Percentiles rank a stretch among this genome's conserved stretches.
Evolutionary conservation across 164 flowering plant species (phyloP).

Genomic region (Vitis cinerea): DNA sequence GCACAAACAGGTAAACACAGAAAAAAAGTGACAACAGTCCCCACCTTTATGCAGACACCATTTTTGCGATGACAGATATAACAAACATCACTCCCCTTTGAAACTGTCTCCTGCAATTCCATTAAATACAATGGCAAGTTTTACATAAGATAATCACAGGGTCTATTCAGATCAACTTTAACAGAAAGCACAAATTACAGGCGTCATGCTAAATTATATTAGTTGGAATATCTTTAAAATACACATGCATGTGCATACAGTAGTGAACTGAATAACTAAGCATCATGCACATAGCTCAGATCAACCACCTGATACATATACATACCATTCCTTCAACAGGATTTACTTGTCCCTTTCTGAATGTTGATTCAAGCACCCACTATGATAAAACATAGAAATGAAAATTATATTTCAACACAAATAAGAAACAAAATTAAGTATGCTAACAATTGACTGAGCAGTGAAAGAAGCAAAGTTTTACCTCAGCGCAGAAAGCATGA

Average conservation of each 20-base stretch:
- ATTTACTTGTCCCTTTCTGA: conserved; percentile 81
- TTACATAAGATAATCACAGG: neutral
- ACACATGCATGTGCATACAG: neutral
- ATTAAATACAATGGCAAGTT: neutral
- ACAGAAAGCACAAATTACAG: neutral
- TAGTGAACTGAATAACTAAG: neutral
- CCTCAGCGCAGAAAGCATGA: conserved; percentile 99
- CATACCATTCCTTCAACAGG: conserved; percentile 87
- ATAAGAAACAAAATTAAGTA: neutral
- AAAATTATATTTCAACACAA: neutral
- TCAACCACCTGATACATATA: conserved; percentile 8
- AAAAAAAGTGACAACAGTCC: neutral
- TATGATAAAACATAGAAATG: conserved; percentile 25
- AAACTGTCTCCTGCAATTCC: conserved; percentile 53
- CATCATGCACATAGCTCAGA: neutral
- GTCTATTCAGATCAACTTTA: neutral
- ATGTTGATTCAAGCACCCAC: conserved; percentile 88
- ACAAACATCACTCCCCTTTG: conserved; percentile 57
- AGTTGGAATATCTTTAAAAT: neutral
- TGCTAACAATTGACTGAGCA: neutral
- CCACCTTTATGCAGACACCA: conserved; percentile 89
- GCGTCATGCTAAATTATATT: neutral
- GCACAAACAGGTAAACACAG: neutral
- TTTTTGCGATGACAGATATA: conserved; percentile 56
- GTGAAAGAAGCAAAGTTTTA: conserved; percentile 14